phyloP scores from a whole-genome alignment of 2,329 filamentous ascomycete genomes.

The Talaromyces funiculosus region DNA sequence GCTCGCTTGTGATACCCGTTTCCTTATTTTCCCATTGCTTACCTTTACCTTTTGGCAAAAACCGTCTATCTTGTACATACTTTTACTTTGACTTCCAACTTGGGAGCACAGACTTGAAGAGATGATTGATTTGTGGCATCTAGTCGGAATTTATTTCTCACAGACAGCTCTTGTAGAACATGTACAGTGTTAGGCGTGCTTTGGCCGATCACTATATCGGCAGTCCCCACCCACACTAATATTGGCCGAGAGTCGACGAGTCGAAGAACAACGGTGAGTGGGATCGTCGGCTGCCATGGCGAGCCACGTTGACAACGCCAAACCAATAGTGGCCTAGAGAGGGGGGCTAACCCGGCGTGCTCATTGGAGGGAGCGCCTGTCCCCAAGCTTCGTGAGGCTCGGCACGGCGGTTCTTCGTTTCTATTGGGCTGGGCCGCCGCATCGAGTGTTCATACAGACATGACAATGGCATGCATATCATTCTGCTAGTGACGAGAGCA shows the following conservation, averaged over 20 bases:
- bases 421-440: constrained; percentile 7
- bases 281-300: neutral
- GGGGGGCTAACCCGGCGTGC: neutral
- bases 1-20: constrained; percentile 26
- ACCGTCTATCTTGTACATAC: neutral
- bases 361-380: constrained; percentile 17
- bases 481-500: neutral
- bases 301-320: constrained; percentile 23
- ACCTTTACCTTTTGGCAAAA: neutral
- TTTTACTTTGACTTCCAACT: neutral
- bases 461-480: neutral
- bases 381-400: constrained; percentile 3
- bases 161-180: neutral
- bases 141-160: neutral
- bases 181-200: neutral
- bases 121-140: neutral
- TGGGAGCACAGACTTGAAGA: neutral
- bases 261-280: neutral
- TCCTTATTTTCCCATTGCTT: constrained; percentile 9
- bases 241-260: neutral
- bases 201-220: neutral
- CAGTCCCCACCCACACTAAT: neutral
- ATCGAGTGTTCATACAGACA: neutral
- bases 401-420: neutral
- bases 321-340: constrained; percentile 5